Percentiles rank a stretch among this genome's conserved stretches.
Conservation (phyloP, 2,329 filamentous ascomycete species). For the Penicillium freii region DNA sequence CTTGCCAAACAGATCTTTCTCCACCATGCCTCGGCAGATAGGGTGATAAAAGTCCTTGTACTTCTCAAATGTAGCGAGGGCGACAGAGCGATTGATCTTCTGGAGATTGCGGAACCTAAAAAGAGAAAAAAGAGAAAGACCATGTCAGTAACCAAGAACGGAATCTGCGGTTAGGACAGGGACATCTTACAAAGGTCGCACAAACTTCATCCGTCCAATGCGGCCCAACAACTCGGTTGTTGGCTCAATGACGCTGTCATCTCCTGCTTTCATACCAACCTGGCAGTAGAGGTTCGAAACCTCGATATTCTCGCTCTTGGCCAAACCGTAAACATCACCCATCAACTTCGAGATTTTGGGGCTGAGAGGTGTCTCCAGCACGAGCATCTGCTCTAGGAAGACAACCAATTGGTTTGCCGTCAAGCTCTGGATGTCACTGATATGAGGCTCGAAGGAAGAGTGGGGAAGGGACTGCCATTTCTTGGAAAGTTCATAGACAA, state of each 20-base stretch:
- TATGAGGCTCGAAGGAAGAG: slow-evolving; percentile 57
- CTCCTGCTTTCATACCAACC: slow-evolving; percentile 73
- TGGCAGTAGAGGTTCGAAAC: slow-evolving; percentile 76
- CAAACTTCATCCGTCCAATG: slow-evolving; percentile 96
- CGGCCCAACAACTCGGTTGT: slow-evolving; percentile 72
- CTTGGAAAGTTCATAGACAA: slow-evolving; percentile 76
- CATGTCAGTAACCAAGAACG: slow-evolving; percentile 13
- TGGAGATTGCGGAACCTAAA: slow-evolving; percentile 63
- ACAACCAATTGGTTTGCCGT: slow-evolving; percentile 87
- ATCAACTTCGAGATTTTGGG: slow-evolving; percentile 67
- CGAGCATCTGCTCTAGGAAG: slow-evolving; percentile 77
- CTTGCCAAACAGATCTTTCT: slow-evolving; percentile 70
- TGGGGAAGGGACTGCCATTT: slow-evolving; percentile 67
- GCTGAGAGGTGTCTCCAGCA: slow-evolving; percentile 63
- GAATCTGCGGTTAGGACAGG: background rate
- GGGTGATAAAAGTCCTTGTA: slow-evolving; percentile 94
- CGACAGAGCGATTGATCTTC: slow-evolving; percentile 70
- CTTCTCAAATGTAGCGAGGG: slow-evolving; percentile 78
- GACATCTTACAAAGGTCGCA: slow-evolving; percentile 68
- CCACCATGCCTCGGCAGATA: slow-evolving; percentile 80
- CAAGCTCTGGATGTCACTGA: slow-evolving; percentile 69
- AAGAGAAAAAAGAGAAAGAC: background rate
- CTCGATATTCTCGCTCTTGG: slow-evolving; percentile 79
- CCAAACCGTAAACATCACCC: slow-evolving; percentile 71
- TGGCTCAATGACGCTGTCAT: slow-evolving; percentile 65